Conservation (phyloP, 2,329 filamentous ascomycete genomes). For the Gaeumannomyces sp. region DNA sequence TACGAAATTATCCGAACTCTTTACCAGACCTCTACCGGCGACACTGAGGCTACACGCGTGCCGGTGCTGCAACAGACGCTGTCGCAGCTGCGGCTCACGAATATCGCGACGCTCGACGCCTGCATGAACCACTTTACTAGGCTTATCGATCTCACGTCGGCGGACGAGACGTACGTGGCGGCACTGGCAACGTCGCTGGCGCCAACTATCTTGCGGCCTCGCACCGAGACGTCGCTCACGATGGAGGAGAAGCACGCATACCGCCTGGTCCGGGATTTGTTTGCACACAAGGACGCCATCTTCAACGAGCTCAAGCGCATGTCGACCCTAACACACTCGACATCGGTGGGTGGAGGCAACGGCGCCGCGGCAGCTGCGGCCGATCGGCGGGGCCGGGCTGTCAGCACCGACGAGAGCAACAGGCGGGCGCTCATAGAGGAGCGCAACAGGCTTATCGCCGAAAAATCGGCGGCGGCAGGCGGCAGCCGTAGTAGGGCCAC, state of each 20-base stretch:
- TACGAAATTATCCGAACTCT: constrained; percentile 99
- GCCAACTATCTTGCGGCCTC: constrained; percentile 82
- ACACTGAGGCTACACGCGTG: constrained; percentile 71
- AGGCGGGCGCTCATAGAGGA: constrained; percentile 92
- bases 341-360: constrained; percentile 29
- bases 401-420: constrained; percentile 94
- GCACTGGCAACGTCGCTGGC: constrained; percentile 69
- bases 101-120: constrained; percentile 97
- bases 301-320: constrained; percentile 95
- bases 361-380: constrained; percentile 27
- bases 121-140: constrained; percentile 98
- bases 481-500: constrained; percentile 64
- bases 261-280: constrained; percentile 84
- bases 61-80: constrained; percentile 93
- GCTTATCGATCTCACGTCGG: constrained; percentile 91
- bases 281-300: constrained; percentile 89
- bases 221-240: constrained; percentile 80
- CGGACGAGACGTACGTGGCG: constrained; percentile 78
- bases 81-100: constrained; percentile 87
- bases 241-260: constrained; percentile 94
- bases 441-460: constrained; percentile 73
- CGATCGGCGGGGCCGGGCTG: constrained; percentile 67
- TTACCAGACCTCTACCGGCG: constrained; percentile 75
- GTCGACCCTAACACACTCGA: constrained; percentile 58
- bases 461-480: constrained; percentile 50